Evolutionary conservation across 305 asterid genomes (phyloP).

Genomic region (Fraxinus sp.): DNA sequence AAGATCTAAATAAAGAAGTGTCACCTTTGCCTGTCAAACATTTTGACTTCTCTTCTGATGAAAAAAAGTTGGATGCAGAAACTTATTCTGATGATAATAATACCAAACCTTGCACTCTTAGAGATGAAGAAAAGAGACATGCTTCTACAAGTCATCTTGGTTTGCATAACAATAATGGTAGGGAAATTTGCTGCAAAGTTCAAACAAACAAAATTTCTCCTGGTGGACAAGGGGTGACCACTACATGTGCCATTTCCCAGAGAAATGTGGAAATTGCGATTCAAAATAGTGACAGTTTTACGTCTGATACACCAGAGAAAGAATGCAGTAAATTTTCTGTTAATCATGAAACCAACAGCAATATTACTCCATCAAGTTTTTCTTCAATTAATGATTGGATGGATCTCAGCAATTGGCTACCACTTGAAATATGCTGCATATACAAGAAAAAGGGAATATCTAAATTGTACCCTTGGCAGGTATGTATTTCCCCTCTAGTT

Average conservation of each 20-base stretch:
- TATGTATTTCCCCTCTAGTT: conserved; percentile 31
- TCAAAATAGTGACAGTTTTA: conserved; percentile 33
- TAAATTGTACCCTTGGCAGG: conserved; percentile 95
- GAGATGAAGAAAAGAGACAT: conserved; percentile 28
- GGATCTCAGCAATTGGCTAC: conserved; percentile 87
- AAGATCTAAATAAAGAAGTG: conserved; percentile 54
- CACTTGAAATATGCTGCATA: conserved; percentile 76
- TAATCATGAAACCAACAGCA: conserved; percentile 39
- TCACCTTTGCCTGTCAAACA: conserved; percentile 96
- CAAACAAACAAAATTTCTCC: conserved; percentile 28
- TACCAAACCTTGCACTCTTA: conserved; percentile 30
- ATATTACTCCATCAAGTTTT: conserved; percentile 67
- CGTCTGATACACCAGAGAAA: conserved; percentile 41
- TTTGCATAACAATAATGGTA: conserved; percentile 24
- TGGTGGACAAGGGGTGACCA: conserved; percentile 35
- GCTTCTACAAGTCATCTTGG: conserved; percentile 35
- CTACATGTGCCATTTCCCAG: conserved; percentile 30
- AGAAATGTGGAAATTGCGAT: conserved; percentile 29
- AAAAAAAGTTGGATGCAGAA: conserved; percentile 36
- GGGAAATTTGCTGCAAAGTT: conserved; percentile 26
- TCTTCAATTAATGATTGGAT: conserved; percentile 46
- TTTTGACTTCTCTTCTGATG: conserved; percentile 79
- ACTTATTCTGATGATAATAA: conserved; percentile 34
- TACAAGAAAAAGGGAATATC: conserved; percentile 84
- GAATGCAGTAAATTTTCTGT: conserved; percentile 30